These are phyloP conservation scores for Parascedosporium putredinis DNA, from an alignment of 2,329 filamentous ascomycete genomes.

Conservation along the genomic window DNA sequence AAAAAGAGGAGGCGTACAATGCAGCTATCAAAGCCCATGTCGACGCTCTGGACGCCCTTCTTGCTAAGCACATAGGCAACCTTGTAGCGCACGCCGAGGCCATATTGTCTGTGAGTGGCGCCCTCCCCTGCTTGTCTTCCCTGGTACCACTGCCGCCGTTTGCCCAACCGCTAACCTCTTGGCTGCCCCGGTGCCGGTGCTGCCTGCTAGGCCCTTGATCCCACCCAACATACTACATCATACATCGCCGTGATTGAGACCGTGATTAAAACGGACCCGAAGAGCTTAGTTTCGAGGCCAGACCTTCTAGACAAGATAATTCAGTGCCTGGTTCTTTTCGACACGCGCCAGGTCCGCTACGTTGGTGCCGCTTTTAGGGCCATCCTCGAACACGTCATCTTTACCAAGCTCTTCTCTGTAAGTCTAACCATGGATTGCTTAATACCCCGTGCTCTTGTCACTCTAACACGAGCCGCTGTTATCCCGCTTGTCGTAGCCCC, in stretches of 20 bases:
- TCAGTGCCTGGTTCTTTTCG: slow-evolving; percentile 36
- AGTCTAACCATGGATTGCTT: no score
- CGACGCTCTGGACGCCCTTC: background rate
- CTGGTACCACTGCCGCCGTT: slow-evolving; percentile 7
- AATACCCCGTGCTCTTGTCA: no score
- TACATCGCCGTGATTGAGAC: slow-evolving; percentile 37
- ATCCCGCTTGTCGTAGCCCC: slow-evolving; percentile 31
- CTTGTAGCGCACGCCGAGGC: background rate
- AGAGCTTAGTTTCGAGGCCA: slow-evolving; percentile 19
- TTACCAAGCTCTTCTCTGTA: slow-evolving; percentile 32
- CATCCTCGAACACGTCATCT: slow-evolving; percentile 30
- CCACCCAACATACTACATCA: slow-evolving; percentile 38
- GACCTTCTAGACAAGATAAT: slow-evolving; percentile 25
- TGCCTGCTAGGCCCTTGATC: slow-evolving; percentile 31
- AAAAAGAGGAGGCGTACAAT: slow-evolving; percentile 7
- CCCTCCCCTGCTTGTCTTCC: background rate
- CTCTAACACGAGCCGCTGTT: no score
- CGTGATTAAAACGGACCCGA: slow-evolving; percentile 21
- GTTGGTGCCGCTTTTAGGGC: slow-evolving; percentile 30
- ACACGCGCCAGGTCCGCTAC: slow-evolving; percentile 42
- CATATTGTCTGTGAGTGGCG: slow-evolving; percentile 8
- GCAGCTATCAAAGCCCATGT: slow-evolving; percentile 5
- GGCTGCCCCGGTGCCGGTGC: no score
- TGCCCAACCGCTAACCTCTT: background rate
- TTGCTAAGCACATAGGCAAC: background rate